Conservation (phyloP, 495 filamentous ascomycete genomes). For the Hypoxylon rickii region DNA sequence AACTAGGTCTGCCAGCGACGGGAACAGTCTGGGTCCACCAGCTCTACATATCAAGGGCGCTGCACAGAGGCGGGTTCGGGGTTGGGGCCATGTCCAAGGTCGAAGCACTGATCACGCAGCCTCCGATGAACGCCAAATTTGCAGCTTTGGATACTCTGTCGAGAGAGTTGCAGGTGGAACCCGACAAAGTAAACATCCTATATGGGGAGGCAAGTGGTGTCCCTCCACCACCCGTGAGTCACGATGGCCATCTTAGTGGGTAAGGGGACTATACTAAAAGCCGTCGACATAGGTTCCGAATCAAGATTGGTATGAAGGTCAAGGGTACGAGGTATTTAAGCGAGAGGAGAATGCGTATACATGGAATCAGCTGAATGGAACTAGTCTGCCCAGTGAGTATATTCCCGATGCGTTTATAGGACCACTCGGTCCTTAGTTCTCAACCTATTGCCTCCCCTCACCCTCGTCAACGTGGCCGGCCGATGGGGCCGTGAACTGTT, state of each 20-base stretch:
- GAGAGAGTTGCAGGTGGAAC: constrained; percentile 31
- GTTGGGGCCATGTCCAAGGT: constrained; percentile 44
- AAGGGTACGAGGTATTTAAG: constrained; percentile 47
- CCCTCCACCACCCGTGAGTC: constrained; percentile 34
- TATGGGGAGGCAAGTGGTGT: constrained; percentile 20
- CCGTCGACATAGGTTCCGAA: constrained; percentile 33
- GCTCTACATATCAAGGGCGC: constrained; percentile 44
- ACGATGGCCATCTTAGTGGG: background rate
- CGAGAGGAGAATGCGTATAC: constrained; percentile 16
- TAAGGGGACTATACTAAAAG: constrained; percentile 18
- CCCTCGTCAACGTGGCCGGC: constrained; percentile 2
- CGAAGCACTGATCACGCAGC: constrained; percentile 37
- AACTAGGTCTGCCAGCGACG: constrained; percentile 27
- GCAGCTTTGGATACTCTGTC: constrained; percentile 43
- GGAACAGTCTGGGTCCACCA: constrained; percentile 43
- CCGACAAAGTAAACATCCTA: constrained; percentile 22
- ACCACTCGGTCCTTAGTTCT: constrained; percentile 1
- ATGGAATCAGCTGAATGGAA: constrained; percentile 8
- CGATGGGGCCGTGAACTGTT: background rate
- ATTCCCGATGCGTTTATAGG: constrained; percentile 1
- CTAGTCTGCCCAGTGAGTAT: constrained; percentile 18
- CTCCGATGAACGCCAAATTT: constrained; percentile 41
- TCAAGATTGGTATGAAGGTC: constrained; percentile 63
- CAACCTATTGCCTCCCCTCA: constrained; percentile 8
- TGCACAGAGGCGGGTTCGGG: constrained; percentile 45